A percentile compares a stretch with the other conserved stretches of the same genome.
These are phyloP conservation scores for Hordeum vulgare DNA, from an alignment of 176 grass and related monocot species.

Conservation along the genomic window DNA sequence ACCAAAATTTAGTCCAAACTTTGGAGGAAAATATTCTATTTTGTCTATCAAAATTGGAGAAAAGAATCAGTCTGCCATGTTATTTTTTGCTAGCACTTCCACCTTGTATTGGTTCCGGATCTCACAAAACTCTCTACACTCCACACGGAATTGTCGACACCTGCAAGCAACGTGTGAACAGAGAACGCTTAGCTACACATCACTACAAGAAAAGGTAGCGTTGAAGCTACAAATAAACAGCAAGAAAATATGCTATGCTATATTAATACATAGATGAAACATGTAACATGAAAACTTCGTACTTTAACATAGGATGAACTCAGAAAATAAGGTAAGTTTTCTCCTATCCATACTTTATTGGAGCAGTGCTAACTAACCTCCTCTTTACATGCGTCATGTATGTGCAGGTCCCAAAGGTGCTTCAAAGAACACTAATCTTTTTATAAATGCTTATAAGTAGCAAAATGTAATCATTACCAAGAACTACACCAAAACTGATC, in stretches of 20 bases:
- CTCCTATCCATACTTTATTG: background rate
- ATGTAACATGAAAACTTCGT: background rate
- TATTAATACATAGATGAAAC: background rate
- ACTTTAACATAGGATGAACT: background rate
- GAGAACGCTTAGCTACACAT: slow-evolving; percentile 3
- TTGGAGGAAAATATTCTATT: background rate
- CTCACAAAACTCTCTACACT: slow-evolving; percentile 34
- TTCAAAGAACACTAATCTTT: slow-evolving; percentile 3
- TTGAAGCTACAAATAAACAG: slow-evolving; percentile 1
- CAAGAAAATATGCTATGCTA: background rate
- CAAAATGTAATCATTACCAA: background rate
- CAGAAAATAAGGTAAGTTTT: background rate
- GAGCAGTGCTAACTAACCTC: background rate
- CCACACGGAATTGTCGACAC: slow-evolving; percentile 21
- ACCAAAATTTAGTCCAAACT: slow-evolving; percentile 30
- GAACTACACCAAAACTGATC: slow-evolving; percentile 2
- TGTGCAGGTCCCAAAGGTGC: background rate
- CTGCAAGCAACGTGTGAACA: slow-evolving; percentile 5
- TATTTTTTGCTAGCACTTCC: slow-evolving; percentile 30
- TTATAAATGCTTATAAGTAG: background rate
- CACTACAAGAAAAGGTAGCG: background rate
- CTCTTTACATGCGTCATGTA: background rate
- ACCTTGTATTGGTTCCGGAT: slow-evolving; percentile 25
- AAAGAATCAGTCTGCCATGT: slow-evolving; percentile 34
- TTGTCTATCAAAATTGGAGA: slow-evolving; percentile 54